Evolutionary conservation across 2,329 filamentous ascomycete species (phyloP), one percentile per base, ranked within the genome.

Genomic region (Ophiostoma piceae): DNA sequence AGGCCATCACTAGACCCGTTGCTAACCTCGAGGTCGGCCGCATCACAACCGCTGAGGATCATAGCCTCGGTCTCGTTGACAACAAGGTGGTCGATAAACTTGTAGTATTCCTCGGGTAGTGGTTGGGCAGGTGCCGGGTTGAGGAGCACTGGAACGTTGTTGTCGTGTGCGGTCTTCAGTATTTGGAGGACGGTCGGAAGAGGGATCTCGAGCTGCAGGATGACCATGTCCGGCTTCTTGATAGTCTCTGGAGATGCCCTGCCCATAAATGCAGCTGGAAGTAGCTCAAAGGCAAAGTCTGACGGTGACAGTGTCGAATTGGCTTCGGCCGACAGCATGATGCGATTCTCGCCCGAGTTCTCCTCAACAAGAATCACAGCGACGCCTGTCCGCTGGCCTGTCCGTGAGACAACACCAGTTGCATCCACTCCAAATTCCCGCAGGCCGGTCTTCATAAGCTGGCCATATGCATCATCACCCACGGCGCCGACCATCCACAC

Each of bases 401-500:
- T 76, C 70, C 67, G 39, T 19, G 83, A 77, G 12, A 76, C 74
- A 29, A 93, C 84, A 29, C 82, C 82, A 1, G 79, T 77, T 0
- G 85, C 84, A 76, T 88, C 85, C 70, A 94, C 85, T 64, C 89
- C 88, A 75, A 89, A 87, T 2, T 79, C 78, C 62, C 81, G 74
- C 37, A 94, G 83, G 70, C 85, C 87, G 2, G 80, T 78, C 35
- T 84, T 80, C n/a, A 94, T 81, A 3, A 85, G 78, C 0, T 81
- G 75, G 60, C 88, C 87, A 80, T 92, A 91, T 71, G 85, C 81
- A 76, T 92, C 90, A 73, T 83, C 81, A 69, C 91, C 91, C 0
- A 94, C 90, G n/a, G 89, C 88, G 67, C 91, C 91, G 32, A 92
- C 79, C 90, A 94, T 93, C 75, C 85, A 83, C 57, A 94, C 85